Conservation (phyloP, 768 basidiomycete species). For the Lentinula detonsa region DNA sequence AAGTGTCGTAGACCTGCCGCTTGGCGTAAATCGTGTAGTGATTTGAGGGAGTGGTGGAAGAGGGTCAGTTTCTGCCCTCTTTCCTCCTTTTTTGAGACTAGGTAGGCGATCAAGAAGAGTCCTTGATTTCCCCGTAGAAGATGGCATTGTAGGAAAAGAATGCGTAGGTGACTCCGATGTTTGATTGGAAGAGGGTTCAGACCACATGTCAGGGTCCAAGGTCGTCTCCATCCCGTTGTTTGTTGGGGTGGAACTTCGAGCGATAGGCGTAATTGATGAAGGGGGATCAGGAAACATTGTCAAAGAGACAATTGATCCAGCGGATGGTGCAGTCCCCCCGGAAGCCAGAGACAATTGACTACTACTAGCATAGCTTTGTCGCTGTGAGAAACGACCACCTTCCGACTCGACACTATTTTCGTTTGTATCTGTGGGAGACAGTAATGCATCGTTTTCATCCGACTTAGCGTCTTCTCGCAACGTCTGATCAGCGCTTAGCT, state of each 20-base stretch:
- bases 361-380: background rate
- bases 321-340: background rate
- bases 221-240: background rate
- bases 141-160: background rate
- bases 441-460: background rate
- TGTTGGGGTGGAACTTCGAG: background rate
- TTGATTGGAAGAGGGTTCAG: background rate
- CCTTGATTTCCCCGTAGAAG: background rate
- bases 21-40: background rate
- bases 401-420: background rate
- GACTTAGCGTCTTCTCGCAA: background rate
- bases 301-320: slow-evolving; percentile 1
- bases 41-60: background rate
- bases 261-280: background rate
- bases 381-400: background rate
- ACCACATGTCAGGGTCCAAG: background rate
- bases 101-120: background rate
- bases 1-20: background rate
- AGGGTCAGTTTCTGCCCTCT: background rate
- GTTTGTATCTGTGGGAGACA: background rate
- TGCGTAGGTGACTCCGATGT: background rate
- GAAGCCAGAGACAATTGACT: background rate
- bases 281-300: slow-evolving; percentile 5
- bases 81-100: background rate
- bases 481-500: background rate